Evolutionary conservation across 75 land plant species (phyloP).

Genomic region (Sequoia sempervirens): DNA sequence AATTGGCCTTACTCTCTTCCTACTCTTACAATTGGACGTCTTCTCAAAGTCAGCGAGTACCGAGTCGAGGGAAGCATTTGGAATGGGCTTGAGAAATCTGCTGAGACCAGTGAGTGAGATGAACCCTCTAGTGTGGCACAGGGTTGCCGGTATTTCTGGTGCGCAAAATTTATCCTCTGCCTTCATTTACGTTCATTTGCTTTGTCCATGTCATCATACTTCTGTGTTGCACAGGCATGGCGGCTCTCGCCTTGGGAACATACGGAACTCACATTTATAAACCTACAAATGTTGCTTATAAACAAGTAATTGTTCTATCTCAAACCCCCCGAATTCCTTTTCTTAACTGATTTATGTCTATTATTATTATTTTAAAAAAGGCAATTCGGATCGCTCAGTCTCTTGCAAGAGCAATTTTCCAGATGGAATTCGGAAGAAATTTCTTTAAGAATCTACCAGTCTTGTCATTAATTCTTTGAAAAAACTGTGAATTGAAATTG

Average conservation of each 20-base stretch:
- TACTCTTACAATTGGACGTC: no score
- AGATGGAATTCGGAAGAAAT: constrained; percentile 6
- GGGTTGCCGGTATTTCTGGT: constrained; percentile 88
- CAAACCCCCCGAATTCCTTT: neutral
- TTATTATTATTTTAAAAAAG: neutral
- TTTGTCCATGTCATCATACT: neutral
- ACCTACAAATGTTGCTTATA: constrained; percentile 70
- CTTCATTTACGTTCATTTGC: neutral
- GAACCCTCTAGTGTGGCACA: constrained; percentile 72
- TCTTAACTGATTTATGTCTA: no score
- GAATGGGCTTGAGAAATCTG: neutral
- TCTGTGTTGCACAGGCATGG: constrained; percentile 54
- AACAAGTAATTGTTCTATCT: constrained; percentile 50
- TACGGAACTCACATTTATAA: constrained; percentile 84
- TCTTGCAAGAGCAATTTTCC: neutral
- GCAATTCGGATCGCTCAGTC: neutral
- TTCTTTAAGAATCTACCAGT: neutral
- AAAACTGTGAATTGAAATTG: neutral
- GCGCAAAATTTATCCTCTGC: neutral
- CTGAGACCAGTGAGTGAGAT: constrained; percentile 16
- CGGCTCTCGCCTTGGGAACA: constrained; percentile 78
- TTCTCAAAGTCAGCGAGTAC: no score
- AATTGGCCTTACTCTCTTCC: no score
- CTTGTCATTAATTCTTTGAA: neutral
- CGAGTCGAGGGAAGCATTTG: neutral